A percentile compares a stretch with the other conserved stretches of the same genome.
Evolutionary conservation across 2,329 filamentous ascomycete genomes (phyloP).

Genomic region (Beauveria asiatica): DNA sequence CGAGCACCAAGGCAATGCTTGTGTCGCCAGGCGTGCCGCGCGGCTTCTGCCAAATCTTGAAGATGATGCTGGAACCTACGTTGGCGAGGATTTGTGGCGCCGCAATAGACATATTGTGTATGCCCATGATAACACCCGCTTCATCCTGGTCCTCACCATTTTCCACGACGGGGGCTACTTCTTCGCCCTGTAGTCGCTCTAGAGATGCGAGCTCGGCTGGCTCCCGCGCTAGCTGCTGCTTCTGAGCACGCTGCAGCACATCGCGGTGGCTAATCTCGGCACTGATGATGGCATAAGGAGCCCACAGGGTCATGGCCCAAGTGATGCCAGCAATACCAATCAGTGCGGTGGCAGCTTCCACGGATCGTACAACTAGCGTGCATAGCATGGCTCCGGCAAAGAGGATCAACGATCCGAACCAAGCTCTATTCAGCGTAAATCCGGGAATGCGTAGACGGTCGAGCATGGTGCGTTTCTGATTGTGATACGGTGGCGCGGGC

Average conservation of each 20-base stretch:
- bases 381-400: constrained; percentile 76
- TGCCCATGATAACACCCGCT: constrained; percentile 82
- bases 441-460: constrained; percentile 65
- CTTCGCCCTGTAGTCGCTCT: not conserved
- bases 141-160: constrained; percentile 60
- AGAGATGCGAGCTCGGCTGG: not conserved
- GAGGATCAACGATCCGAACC: constrained; percentile 77
- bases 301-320: constrained; percentile 91
- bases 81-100: constrained; percentile 88
- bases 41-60: constrained; percentile 78
- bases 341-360: constrained; percentile 64
- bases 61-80: constrained; percentile 73
- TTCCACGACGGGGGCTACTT: constrained; percentile 17
- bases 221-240: constrained; percentile 15
- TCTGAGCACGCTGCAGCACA: constrained; percentile 39
- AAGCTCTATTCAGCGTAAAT: constrained; percentile 79
- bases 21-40: constrained; percentile 76
- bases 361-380: constrained; percentile 68
- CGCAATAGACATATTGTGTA: constrained; percentile 92
- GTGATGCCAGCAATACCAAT: constrained; percentile 79
- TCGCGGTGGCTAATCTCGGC: constrained; percentile 84
- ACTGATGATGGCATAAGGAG: constrained; percentile 89
- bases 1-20: constrained; percentile 78
- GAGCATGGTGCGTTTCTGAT: constrained; percentile 37
- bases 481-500: constrained; percentile 11